Percentiles rank a stretch among this genome's conserved stretches.
phyloP scores from a whole-genome alignment of 139 green algal genomes.

The Chlorella sp. region DNA sequence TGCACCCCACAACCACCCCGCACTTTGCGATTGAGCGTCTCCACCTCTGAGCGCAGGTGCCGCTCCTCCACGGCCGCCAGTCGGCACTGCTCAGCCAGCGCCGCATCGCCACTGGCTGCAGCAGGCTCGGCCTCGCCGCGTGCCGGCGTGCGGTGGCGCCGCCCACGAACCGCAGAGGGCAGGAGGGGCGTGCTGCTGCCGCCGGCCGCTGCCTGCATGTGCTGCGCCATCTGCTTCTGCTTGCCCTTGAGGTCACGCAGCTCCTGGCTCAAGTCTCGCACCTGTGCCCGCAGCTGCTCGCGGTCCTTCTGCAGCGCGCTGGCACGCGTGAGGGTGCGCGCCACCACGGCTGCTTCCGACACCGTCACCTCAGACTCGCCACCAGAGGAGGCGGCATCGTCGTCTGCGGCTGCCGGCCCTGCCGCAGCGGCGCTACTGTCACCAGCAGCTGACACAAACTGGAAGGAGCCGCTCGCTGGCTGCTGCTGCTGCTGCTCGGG shows the following conservation, averaged over 20 bases:
- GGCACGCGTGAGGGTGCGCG: constrained; percentile 26
- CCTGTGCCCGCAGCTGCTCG: constrained; percentile 19
- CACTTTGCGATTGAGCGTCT: constrained; percentile 35
- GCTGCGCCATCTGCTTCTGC: constrained; percentile 15
- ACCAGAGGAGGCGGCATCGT: constrained; percentile 28
- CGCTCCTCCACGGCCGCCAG: constrained; percentile 27
- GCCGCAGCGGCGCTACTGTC: not conserved
- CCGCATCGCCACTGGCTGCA: not conserved
- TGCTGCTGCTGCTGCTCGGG: not conserved
- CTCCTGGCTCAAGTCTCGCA: constrained; percentile 11
- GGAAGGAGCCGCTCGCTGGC: not conserved
- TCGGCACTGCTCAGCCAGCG: constrained; percentile 14
- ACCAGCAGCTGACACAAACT: not conserved
- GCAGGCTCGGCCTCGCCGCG: not conserved
- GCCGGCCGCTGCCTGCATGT: constrained; percentile 6
- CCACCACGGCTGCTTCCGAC: constrained; percentile 29
- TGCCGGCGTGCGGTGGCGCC: not conserved
- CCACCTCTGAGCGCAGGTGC: constrained; percentile 35
- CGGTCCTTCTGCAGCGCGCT: constrained; percentile 22
- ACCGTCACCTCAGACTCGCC: constrained; percentile 29
- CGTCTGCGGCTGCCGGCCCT: not conserved
- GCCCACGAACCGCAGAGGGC: not conserved
- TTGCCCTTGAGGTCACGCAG: constrained; percentile 33
- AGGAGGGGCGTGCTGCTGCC: not conserved
- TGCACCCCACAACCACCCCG: not conserved